Conservation (phyloP, 495 filamentous ascomycete genomes). For the Monascus purpureus region DNA sequence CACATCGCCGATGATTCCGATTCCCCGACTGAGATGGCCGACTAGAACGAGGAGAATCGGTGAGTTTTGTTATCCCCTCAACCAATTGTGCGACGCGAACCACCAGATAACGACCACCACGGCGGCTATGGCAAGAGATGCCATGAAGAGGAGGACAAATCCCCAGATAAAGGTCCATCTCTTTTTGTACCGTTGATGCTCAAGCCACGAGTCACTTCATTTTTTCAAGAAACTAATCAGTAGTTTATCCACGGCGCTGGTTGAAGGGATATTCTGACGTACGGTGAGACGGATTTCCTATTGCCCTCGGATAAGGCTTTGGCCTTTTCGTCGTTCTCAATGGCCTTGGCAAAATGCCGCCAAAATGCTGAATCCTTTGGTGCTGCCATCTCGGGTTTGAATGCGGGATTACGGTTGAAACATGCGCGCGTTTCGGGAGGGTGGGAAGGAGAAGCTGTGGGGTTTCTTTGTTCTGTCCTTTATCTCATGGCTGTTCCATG, state of each 20-base stretch:
- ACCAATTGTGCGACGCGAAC: conserved; percentile 26
- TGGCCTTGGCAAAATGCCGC: conserved; percentile 46
- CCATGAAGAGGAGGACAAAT: conserved; percentile 11
- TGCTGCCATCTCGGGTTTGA: conserved; percentile 20
- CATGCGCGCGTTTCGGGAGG: too few relatives aligned
- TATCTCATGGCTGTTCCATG: too few relatives aligned
- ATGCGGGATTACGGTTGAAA: neutral
- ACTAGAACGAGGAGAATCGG: neutral
- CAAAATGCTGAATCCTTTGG: conserved; percentile 49
- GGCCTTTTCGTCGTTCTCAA: conserved; percentile 34
- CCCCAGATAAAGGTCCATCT: conserved; percentile 20
- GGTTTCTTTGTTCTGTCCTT: too few relatives aligned
- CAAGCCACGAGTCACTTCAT: conserved; percentile 21
- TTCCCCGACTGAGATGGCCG: too few relatives aligned
- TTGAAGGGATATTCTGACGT: too few relatives aligned
- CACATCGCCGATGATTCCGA: too few relatives aligned
- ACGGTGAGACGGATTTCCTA: too few relatives aligned
- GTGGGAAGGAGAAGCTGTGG: too few relatives aligned
- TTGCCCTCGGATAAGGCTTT: conserved; percentile 6
- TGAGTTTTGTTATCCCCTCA: conserved; percentile 5
- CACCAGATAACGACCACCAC: conserved; percentile 22
- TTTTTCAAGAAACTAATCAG: too few relatives aligned
- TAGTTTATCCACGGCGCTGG: too few relatives aligned
- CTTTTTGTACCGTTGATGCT: conserved; percentile 19
- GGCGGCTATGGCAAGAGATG: conserved; percentile 12